Percentiles rank a stretch among this genome's conserved stretches.
These are phyloP conservation scores for Saccharomycopsis sp. DNA, from an alignment of 805 yeast species.

Conservation along the genomic window DNA sequence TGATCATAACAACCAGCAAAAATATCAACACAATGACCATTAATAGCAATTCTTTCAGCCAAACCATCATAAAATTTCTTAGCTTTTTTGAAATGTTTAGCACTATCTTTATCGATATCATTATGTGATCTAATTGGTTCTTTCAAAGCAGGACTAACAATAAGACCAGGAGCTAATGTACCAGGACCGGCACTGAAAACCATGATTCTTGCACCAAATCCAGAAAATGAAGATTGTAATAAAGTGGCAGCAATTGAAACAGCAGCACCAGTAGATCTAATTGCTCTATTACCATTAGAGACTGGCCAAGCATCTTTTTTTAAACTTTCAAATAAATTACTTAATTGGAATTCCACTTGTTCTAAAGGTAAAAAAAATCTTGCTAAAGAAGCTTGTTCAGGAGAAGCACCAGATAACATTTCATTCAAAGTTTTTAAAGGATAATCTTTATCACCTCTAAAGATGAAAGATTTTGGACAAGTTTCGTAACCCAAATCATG, in stretches of 20 bases:
- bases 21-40: slow-evolving; percentile 77
- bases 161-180: slow-evolving; percentile 89
- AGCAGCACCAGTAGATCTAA: slow-evolving; percentile 91
- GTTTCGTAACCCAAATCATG: slow-evolving; percentile 68
- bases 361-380: slow-evolving; percentile 67
- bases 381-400: slow-evolving; percentile 30
- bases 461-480: slow-evolving; percentile 67
- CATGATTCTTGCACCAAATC: slow-evolving; percentile 80
- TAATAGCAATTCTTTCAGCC: slow-evolving; percentile 58
- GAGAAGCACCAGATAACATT: slow-evolving; percentile 43
- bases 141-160: slow-evolving; percentile 82
- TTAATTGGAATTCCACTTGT: slow-evolving; percentile 74
- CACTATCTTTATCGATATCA: slow-evolving; percentile 86
- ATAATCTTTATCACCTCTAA: slow-evolving; percentile 85
- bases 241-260: slow-evolving; percentile 73
- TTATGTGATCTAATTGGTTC: slow-evolving; percentile 97
- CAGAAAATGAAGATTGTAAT: slow-evolving; percentile 73
- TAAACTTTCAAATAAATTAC: slow-evolving; percentile 67
- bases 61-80: slow-evolving; percentile 68
- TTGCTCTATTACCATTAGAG: slow-evolving; percentile 71
- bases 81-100: slow-evolving; percentile 82
- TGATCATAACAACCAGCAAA: slow-evolving; percentile 96
- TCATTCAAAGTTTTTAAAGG: slow-evolving; percentile 43
- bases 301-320: slow-evolving; percentile 84
- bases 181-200: slow-evolving; percentile 93